Percentiles rank a stretch among this genome's conserved stretches.
phyloP scores from a whole-genome alignment of 768 basidiomycete genomes.

The Leccinum truebloodii region DNA sequence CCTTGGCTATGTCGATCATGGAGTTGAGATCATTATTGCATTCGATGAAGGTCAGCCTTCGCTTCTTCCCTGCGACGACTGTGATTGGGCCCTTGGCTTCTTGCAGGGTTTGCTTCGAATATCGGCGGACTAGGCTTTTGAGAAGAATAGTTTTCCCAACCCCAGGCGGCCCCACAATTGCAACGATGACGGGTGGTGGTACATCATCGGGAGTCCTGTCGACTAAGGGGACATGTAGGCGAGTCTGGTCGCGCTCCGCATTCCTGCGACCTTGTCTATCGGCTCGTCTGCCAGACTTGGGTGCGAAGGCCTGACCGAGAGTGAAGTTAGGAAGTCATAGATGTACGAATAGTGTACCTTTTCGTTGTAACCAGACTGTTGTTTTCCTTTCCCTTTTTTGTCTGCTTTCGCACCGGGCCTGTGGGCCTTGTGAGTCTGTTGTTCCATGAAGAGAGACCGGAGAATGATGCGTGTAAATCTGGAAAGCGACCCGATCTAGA shows the following conservation, averaged over 20 bases:
- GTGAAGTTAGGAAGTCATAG: background rate
- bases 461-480: slow-evolving; percentile 10
- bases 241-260: slow-evolving; percentile 90
- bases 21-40: slow-evolving; percentile 97
- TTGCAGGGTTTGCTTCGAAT: slow-evolving; percentile 90
- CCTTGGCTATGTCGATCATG: slow-evolving; percentile 97
- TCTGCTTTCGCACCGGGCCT: slow-evolving; percentile 71
- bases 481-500: slow-evolving; percentile 16
- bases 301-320: slow-evolving; percentile 74
- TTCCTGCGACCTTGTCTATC: slow-evolving; percentile 88
- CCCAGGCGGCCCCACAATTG: slow-evolving; percentile 94
- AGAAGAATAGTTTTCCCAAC: slow-evolving; percentile 96
- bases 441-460: slow-evolving; percentile 51
- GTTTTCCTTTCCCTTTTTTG: slow-evolving; percentile 74
- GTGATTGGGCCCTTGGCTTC: slow-evolving; percentile 94
- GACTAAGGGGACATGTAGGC: slow-evolving; percentile 94
- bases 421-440: slow-evolving; percentile 82
- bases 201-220: slow-evolving; percentile 90
- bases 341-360: slow-evolving; percentile 52
- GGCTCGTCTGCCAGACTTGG: slow-evolving; percentile 85
- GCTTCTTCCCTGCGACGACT: slow-evolving; percentile 89
- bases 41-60: slow-evolving; percentile 93
- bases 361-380: slow-evolving; percentile 82
- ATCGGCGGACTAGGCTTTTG: slow-evolving; percentile 86
- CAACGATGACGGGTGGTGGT: slow-evolving; percentile 92